Evolutionary conservation across 202 grass and related monocot species (phyloP).

Genomic region (Hordeum pubiflorum): DNA sequence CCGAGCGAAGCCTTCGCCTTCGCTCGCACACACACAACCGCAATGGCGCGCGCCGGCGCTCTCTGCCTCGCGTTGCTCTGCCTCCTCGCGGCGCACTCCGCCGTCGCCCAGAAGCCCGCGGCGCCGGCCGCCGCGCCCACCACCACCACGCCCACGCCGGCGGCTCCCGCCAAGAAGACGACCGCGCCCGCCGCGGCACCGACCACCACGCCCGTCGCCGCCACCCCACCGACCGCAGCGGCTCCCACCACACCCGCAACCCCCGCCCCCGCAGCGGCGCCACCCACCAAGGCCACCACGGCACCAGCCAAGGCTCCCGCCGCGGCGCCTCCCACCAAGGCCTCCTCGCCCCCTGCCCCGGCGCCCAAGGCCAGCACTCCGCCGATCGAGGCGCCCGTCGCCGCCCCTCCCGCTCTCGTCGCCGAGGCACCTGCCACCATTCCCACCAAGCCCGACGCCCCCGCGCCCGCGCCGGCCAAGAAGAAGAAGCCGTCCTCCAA

Average conservation of each 20-base stretch:
- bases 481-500: conserved; percentile 35
- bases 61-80: conserved; percentile 38
- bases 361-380: conserved; percentile 29
- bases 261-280: not conserved
- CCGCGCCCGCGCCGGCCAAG: conserved; percentile 48
- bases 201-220: conserved; percentile 5
- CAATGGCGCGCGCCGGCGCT: conserved; percentile 41
- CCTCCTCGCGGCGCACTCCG: conserved; percentile 32
- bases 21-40: not conserved
- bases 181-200: conserved; percentile 26
- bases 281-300: not conserved
- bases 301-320: conserved; percentile 2
- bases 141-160: not conserved
- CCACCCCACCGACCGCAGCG: not conserved
- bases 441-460: conserved; percentile 43
- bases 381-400: not conserved
- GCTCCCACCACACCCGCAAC: conserved; percentile 21
- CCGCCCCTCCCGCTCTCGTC: not conserved
- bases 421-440: conserved; percentile 18
- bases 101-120: conserved; percentile 33
- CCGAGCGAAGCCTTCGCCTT: not conserved
- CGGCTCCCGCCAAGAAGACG: conserved; percentile 4
- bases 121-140: conserved; percentile 20
- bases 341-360: conserved; percentile 15
- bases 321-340: not conserved